A percentile compares a stretch with the other conserved stretches of the same genome.
Evolutionary conservation across 2,329 filamentous ascomycete species (phyloP).

Genomic region (Chaetomiaceae sp.): DNA sequence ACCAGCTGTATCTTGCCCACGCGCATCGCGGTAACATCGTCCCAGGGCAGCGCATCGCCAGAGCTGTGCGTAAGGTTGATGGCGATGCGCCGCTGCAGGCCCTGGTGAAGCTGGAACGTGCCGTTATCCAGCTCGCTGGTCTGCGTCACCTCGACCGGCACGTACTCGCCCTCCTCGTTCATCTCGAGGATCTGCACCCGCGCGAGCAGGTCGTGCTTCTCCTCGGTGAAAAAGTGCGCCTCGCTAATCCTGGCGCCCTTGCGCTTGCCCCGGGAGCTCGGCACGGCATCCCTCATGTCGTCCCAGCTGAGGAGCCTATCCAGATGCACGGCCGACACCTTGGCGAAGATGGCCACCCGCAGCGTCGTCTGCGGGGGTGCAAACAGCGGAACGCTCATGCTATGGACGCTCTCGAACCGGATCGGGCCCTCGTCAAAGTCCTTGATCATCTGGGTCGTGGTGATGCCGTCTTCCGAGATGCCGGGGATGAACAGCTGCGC

Average conservation of each 20-base stretch:
- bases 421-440: slow-evolving; percentile 92
- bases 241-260: slow-evolving; percentile 73
- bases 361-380: slow-evolving; percentile 70
- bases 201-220: slow-evolving; percentile 88
- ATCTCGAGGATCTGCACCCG: slow-evolving; percentile 87
- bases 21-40: slow-evolving; percentile 70
- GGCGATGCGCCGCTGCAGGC: slow-evolving; percentile 80
- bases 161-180: slow-evolving; percentile 83
- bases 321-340: slow-evolving; percentile 87
- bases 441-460: slow-evolving; percentile 89
- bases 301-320: slow-evolving; percentile 98
- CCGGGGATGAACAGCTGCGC: slow-evolving; percentile 95
- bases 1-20: slow-evolving; percentile 79
- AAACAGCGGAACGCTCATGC: slow-evolving; percentile 86
- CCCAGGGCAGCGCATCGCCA: slow-evolving; percentile 82
- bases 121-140: slow-evolving; percentile 78
- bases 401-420: slow-evolving; percentile 95
- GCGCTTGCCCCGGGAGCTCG: slow-evolving; percentile 51
- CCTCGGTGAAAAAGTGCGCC: slow-evolving; percentile 87
- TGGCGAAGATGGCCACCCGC: slow-evolving; percentile 85
- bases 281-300: slow-evolving; percentile 82
- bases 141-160: slow-evolving; percentile 89
- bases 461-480: slow-evolving; percentile 83
- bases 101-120: slow-evolving; percentile 92
- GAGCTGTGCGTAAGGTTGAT: slow-evolving; percentile 90